A percentile compares a stretch with the other conserved stretches of the same genome.
phyloP scores from a whole-genome alignment of 257 asterid genomes.

The Fraxinus anomala region DNA sequence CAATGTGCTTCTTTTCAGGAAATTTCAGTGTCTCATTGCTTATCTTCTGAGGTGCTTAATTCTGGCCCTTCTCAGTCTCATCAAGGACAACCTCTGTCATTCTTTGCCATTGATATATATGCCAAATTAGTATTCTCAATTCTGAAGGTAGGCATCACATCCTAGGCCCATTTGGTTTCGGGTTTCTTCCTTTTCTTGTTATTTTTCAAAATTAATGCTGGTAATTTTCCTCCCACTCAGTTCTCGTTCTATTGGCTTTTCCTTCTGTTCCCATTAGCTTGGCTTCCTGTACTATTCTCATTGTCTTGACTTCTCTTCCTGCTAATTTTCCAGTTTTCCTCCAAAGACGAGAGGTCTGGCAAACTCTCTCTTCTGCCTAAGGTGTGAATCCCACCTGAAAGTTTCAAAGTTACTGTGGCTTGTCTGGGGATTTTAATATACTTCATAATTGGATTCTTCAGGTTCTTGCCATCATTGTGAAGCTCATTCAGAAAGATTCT shows the following conservation, averaged over 20 bases:
- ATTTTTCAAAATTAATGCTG: slow-evolving; percentile 4
- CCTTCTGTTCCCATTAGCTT: neutral
- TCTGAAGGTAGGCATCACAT: slow-evolving; percentile 64
- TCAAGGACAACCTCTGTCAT: slow-evolving; percentile 73
- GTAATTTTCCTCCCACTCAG: neutral
- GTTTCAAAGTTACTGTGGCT: slow-evolving; percentile 7
- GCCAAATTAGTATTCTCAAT: slow-evolving; percentile 80
- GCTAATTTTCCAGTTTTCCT: slow-evolving; percentile 64
- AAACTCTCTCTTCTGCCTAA: slow-evolving; percentile 78
- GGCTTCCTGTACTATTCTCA: neutral
- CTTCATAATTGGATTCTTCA: slow-evolving; percentile 29
- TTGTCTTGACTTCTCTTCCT: slow-evolving; percentile 29
- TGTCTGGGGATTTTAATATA: slow-evolving; percentile 24
- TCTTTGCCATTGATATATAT: slow-evolving; percentile 92
- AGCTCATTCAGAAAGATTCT: slow-evolving; percentile 73
- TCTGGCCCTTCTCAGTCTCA: slow-evolving; percentile 66
- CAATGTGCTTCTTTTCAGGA: slow-evolving; percentile 54
- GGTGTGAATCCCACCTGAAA: slow-evolving; percentile 43
- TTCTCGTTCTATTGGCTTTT: neutral
- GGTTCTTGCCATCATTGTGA: slow-evolving; percentile 90
- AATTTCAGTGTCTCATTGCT: slow-evolving; percentile 83
- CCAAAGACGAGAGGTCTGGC: slow-evolving; percentile 72
- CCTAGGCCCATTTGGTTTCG: neutral
- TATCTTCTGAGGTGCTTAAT: slow-evolving; percentile 71
- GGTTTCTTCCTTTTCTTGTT: neutral